Evolutionary conservation across 2,329 filamentous ascomycete species (phyloP).

Genomic region (Penicillium sp.): DNA sequence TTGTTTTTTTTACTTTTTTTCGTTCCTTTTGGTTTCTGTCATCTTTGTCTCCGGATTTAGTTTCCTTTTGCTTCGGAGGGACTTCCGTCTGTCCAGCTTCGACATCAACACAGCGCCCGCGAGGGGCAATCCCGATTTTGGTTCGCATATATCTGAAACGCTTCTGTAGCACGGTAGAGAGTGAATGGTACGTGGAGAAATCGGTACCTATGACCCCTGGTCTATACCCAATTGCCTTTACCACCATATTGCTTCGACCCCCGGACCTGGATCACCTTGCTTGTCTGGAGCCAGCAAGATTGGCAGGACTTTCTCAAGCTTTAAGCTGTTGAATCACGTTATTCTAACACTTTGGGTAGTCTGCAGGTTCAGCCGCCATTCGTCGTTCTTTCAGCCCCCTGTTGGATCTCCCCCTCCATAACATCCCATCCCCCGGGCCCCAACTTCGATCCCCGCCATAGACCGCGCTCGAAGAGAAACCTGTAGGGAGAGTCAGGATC

Average conservation of each 20-base stretch:
- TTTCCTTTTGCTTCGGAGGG: not conserved
- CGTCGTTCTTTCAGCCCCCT: constrained; percentile 18
- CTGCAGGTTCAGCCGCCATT: constrained; percentile 18
- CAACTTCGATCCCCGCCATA: not conserved
- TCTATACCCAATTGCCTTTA: constrained; percentile 3
- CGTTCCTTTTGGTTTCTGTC: not conserved
- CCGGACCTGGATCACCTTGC: not conserved
- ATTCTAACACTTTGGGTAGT: constrained; percentile 19
- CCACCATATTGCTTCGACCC: not conserved
- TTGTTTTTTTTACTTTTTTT: constrained; percentile 4
- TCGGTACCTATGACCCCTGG: not conserved
- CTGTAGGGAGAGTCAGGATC: not conserved
- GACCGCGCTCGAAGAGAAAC: not conserved
- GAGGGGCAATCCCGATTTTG: constrained; percentile 21
- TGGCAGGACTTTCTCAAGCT: constrained; percentile 14
- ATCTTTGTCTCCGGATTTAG: not conserved
- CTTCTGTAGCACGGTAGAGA: constrained; percentile 8
- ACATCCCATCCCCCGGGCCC: constrained; percentile 2
- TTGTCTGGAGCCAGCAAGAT: constrained; percentile 3
- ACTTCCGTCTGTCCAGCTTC: constrained; percentile 9
- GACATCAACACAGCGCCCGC: constrained; percentile 15
- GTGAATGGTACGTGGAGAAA: constrained; percentile 12
- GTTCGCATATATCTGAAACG: constrained; percentile 23
- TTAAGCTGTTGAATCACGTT: constrained; percentile 11
- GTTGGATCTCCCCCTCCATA: constrained; percentile 22